Percentiles rank a stretch among this genome's conserved stretches.
These are phyloP conservation scores for Fusarium buxicola DNA, from an alignment of 2,329 filamentous ascomycete genomes.

Conservation along the genomic window DNA sequence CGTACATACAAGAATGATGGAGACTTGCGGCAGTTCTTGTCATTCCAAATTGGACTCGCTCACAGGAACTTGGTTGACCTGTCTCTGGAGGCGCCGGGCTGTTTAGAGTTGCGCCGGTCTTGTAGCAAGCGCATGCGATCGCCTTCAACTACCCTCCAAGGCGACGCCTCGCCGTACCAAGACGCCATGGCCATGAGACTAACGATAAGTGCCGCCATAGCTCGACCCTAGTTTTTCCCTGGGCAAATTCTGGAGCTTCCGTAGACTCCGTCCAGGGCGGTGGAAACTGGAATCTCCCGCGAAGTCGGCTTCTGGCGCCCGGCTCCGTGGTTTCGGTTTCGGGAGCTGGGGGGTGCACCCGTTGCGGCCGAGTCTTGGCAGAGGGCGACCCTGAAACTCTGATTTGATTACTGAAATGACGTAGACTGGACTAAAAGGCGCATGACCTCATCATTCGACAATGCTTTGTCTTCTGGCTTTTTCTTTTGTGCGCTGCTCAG, in stretches of 20 bases:
- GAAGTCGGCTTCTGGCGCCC: conserved; percentile 15
- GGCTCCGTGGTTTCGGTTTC: conserved; percentile 35
- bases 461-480: not conserved
- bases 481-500: not conserved
- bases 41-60: conserved; percentile 4
- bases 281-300: not conserved
- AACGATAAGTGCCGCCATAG: conserved; percentile 18
- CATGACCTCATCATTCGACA: conserved; percentile 29
- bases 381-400: conserved; percentile 37
- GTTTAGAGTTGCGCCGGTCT: conserved; percentile 43
- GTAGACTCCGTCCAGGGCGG: no score
- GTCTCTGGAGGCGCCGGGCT: conserved; percentile 14
- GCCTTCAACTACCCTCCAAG: not conserved
- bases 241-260: not conserved
- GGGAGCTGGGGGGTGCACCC: conserved; percentile 36
- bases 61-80: conserved; percentile 24
- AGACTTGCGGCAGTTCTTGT: conserved; percentile 29
- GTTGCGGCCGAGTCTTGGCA: conserved; percentile 44
- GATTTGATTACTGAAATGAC: conserved; percentile 13
- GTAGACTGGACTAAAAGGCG: not conserved
- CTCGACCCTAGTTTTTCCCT: not conserved
- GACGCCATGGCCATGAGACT: conserved; percentile 17
- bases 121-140: conserved; percentile 19
- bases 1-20: not conserved
- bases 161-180: conserved; percentile 32